Evolutionary conservation across 148 eudicot genomes (phyloP), one percentile per base, ranked within the genome.

Genomic region (Arbutus unedo): DNA sequence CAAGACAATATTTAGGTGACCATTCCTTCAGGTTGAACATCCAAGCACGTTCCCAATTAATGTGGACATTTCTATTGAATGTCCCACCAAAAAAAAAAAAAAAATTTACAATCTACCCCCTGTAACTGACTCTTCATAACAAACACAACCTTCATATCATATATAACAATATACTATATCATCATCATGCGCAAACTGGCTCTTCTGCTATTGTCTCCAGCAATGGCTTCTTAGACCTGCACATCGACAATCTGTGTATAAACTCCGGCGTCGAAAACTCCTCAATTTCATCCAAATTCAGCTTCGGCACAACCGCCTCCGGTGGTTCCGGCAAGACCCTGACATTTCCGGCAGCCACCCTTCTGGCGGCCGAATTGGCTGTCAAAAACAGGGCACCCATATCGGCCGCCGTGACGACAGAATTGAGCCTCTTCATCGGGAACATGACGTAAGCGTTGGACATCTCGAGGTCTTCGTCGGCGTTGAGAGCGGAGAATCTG

Each of bases 151-250:
- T 31, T 31, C 38, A 1, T 31, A 25, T 15, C 5, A 6, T 16
- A 15, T 38, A 45, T 2, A 79, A 14, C 14, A 70, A 53, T n/a
- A 66, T 18, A 80, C 51, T 18, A 41, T 31, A 31, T 51, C 51
- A 76, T 88, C 88, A 90, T 82, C 92, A 86, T 5, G 75, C 83
- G 60, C 71, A 84, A 79, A 87, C 80, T 19, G 97, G 94, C 72
- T 96, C 99, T 89, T 96, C 99, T 9, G 80, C 91, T 57, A 96
- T 96, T 3, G 99, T 96, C 79, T 96, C 98, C 74, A 96, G 86
- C 85, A 88, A 76, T 5, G 99, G 99, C 88, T 91, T 93, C 97
- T 90, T 96, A 3, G 98, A 93, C 85, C 99, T 86, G 81, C 91
- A 86, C 82, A 87, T 54, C 4, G 93, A 89, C 87, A 88, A 18